These are phyloP conservation scores for Penicillium fuscoglaucum DNA, from an alignment of 2,329 filamentous ascomycete genomes.

Conservation along the genomic window DNA sequence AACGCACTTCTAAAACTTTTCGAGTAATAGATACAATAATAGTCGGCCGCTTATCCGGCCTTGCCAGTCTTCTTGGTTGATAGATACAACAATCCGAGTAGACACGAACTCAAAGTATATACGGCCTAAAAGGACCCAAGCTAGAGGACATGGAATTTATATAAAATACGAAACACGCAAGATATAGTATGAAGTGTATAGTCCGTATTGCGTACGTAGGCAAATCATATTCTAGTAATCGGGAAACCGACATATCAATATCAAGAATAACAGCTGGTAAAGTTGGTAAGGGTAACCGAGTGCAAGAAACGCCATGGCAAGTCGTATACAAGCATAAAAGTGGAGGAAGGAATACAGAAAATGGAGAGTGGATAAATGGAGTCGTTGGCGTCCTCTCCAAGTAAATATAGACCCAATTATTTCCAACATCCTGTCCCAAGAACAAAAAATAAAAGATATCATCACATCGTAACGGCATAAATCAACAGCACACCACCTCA, in stretches of 20 bases:
- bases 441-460: conserved; percentile 2
- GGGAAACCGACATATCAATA: background rate
- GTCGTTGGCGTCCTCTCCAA: background rate
- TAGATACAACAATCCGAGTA: background rate
- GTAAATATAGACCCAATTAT: background rate
- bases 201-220: background rate
- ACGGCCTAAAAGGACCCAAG: background rate
- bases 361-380: background rate
- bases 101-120: background rate
- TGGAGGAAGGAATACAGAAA: no score
- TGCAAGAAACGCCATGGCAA: background rate
- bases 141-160: background rate
- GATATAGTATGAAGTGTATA: background rate
- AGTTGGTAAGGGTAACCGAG: background rate
- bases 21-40: background rate
- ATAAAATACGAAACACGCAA: background rate
- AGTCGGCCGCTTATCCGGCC: no score
- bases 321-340: background rate
- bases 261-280: background rate
- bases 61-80: background rate
- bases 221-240: background rate
- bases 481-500: conserved; percentile 1
- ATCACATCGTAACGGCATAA: conserved; percentile 20
- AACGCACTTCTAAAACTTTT: background rate
- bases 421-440: background rate